Percentiles rank a stretch among this genome's conserved stretches.
Evolutionary conservation across 129 eudicot genomes (phyloP).

Genomic region (Artemisia argyi): DNA sequence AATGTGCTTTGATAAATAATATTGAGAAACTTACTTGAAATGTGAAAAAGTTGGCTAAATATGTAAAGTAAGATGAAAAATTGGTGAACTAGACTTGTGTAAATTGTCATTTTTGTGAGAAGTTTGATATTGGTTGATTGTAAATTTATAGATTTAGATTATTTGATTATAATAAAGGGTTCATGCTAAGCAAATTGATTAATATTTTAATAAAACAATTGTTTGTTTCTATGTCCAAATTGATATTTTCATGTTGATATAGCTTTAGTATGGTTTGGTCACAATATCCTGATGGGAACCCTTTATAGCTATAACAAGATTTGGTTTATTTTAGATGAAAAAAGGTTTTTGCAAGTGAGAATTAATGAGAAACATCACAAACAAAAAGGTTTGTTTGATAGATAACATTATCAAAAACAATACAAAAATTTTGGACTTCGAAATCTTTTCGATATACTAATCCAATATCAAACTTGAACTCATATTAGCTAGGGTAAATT

Average conservation of each 20-base stretch:
- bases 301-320: background rate
- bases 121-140: conserved; percentile 9
- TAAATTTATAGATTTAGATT: conserved; percentile 12
- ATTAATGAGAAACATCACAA: too few relatives aligned
- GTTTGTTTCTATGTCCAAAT: background rate
- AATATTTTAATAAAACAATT: background rate
- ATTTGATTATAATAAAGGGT: conserved; percentile 11
- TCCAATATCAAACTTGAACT: too few relatives aligned
- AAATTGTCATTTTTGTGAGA: conserved; percentile 6
- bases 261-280: conserved; percentile 6
- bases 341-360: conserved; percentile 1
- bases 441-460: too few relatives aligned
- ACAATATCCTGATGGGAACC: conserved; percentile 11
- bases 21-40: conserved; percentile 7
- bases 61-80: conserved; percentile 3
- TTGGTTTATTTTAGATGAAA: conserved; percentile 23
- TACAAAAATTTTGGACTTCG: too few relatives aligned
- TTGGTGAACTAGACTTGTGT: conserved; percentile 5
- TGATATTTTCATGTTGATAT: background rate
- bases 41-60: background rate
- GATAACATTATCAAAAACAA: too few relatives aligned
- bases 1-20: background rate
- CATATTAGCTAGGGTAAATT: too few relatives aligned
- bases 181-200: conserved; percentile 13
- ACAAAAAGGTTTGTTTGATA: too few relatives aligned